Base-by-base conservation (phyloP, 371 early-diverging fungal genomes). In the Neoconidiobolus thromboides region DNA sequence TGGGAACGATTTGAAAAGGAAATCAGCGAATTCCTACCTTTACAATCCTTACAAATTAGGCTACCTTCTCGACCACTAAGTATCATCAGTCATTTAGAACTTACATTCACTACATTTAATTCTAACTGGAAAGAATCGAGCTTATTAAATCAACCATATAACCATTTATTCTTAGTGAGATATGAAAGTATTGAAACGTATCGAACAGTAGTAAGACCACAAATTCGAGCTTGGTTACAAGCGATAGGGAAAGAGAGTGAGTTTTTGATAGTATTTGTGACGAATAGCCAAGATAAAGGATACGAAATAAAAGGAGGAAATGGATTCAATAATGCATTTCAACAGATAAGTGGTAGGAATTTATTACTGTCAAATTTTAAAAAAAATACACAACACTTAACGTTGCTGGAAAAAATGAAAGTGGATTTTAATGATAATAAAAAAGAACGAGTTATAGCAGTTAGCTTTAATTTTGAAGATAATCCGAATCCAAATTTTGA, bases 161-260 rank as follows among this genome's bases (percentile, higher is more conserved):
- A 43, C 6, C 42, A 57, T 26, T 3, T 57, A 2, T 44, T 57
- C 9, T n/a, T 57, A 41, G 26, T 57, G n/a, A 14, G 38, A 6
- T 39, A n/a, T 3, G 40, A 15, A 5, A 15, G 14, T 43, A 4
- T 57, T 2, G 57, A 57, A 3, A 40, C 40, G 43, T 57, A 57
- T 26, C 57, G 57, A 42, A 7, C 10, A 10, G 57, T 46, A 5
- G 78, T 88, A 2, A 73, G 78, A 49, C 78, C 78, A 48, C 85
- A 84, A 50, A 83, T 89, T 60, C 75, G 83, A 43, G 75, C 78
- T 3, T 96, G 94, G 94, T 70, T 88, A 5, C 80, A 82, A 49
- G 68, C 75, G 5, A 79, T 87, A 12, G 72, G 85, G 60, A 87
- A 86, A 71, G 84, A 82, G 59, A 87, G 89, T 66, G 93, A 90